Evolutionary conservation across 2,329 filamentous ascomycete species (phyloP), one percentile per base, ranked within the genome.

Genomic region (Pseudogymnoascus sp.): DNA sequence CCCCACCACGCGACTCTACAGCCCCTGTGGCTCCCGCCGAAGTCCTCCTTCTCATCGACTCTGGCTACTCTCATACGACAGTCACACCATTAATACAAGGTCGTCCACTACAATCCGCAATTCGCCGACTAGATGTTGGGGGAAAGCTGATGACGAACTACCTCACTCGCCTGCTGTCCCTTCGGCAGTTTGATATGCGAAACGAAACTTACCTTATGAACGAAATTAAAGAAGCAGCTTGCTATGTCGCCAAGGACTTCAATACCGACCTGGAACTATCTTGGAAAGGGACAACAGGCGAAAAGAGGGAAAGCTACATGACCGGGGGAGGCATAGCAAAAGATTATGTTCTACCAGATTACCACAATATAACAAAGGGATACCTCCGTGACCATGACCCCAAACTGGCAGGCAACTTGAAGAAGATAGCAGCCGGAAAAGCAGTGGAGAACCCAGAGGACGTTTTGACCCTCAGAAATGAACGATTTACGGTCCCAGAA

Each of bases 61-160:
- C 89, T 1, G 93, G 93, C 22, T 96, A 97, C 74, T 96, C 93
- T 0, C 90, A 96, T 71, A 97, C 95, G 0, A 96, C 90, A 1
- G 82, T 98, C 61, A 93, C 93, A 0, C 95, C 95, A 0, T 78
- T 98, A 2, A 86, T 96, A 67, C 85, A 87, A 61, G 93, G 93
- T 26, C 86, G 85, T 24, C 88, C 93, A 1, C 76, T 98, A 5
- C 91, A 97, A 67, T 80, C 87, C 0, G 92, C 90, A 0, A 85
- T 96, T 62, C 87, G 93, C 19, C 84, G 95, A 40, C 85, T 99
- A 56, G 92, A 97, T 62, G 83, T 98, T 6, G 95, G 95, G 46
- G 95, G 95, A 63, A 98, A 96, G 76, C 84, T 96, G 61, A 78
- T 99, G 66, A 97, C 93, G 22, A 98, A 98, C 74, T 89, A 96